These are phyloP conservation scores for Panus rudis DNA, from an alignment of 768 basidiomycete species.

Conservation along the genomic window DNA sequence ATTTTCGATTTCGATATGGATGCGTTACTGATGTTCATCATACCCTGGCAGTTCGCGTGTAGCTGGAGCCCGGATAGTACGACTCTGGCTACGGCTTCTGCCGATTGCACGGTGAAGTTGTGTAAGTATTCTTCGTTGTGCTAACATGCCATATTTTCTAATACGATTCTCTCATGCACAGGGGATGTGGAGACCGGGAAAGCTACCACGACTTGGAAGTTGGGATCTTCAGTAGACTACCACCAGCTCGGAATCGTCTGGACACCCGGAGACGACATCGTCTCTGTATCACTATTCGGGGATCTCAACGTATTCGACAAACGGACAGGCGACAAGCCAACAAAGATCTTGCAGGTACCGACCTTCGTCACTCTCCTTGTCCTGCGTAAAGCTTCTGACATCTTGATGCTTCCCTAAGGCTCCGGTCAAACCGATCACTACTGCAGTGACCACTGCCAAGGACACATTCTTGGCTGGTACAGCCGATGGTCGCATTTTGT, in stretches of 20 bases:
- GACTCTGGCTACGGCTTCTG: conserved; percentile 72
- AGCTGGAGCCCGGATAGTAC: conserved; percentile 79
- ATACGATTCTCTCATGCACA: conserved; percentile 20
- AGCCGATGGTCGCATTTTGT: conserved; percentile 68
- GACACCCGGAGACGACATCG: conserved; percentile 61
- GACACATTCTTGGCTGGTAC: conserved; percentile 78
- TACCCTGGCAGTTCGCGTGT: conserved; percentile 48
- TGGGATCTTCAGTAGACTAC: conserved; percentile 66
- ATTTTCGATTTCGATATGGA: not conserved
- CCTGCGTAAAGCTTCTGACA: not conserved
- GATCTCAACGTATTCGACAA: conserved; percentile 79
- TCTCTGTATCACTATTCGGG: conserved; percentile 80
- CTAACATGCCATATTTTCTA: not conserved
- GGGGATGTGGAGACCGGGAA: conserved; percentile 80
- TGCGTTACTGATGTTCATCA: conserved; percentile 1
- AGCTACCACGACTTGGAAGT: conserved; percentile 56
- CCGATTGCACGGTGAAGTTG: conserved; percentile 81
- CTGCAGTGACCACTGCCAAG: conserved; percentile 38
- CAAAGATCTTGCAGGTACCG: conserved; percentile 52
- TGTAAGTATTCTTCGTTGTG: conserved; percentile 46
- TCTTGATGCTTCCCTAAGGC: conserved; percentile 37
- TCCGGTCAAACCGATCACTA: conserved; percentile 75
- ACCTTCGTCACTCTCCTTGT: not conserved
- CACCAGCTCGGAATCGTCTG: conserved; percentile 92
- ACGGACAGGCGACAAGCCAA: conserved; percentile 52